Base-by-base conservation (phyloP, 371 early-diverging fungal species). In the Blakeslea trispora region DNA sequence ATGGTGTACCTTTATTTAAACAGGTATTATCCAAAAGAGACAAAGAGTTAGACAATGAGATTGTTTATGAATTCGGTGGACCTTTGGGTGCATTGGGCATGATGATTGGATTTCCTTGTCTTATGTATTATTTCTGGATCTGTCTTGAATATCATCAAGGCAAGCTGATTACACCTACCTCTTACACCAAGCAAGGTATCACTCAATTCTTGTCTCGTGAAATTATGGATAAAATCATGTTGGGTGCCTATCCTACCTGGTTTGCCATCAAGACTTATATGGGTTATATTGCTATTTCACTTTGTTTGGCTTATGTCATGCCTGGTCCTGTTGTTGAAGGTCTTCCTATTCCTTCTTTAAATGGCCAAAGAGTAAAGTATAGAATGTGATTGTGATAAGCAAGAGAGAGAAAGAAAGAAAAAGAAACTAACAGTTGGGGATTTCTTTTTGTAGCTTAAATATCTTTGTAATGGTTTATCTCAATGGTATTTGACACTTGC, bases 101-200 rank as follows among this genome's bases (percentile, higher is more conserved):
- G 87, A 88, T 90, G 79, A 22, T 85, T 18, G 83, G 84, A 11
- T 88, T 90, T 63, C 88, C 90, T 39, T 59, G 72, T 45, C 70
- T 88, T 24, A 88, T 90, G 90, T 86, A 81, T 60, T 90, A 90
- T 64, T 81, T 87, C 53, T 87, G 84, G 79, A 76, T 83, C 35
- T 87, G 84, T 53, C 75, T 90, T 42, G 84, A 86, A 63, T 81
- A 75, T 63, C 80, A 87, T 64, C 69, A 79, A 64, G 90, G 90
- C 24, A 65, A 66, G 22, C 53, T 90, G 23, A 71, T 81, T 37
- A 60, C 53, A 19, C 90, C 90, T 8, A 52, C 62, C 17, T 47
- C 66, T 18, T 65, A 35, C 9, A 77, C 81, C 50, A 42, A 68
- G 8, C 64, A 63, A 15, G 75, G 72, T 50, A 63, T 82, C 56